phyloP scores from a whole-genome alignment of 495 filamentous ascomycete genomes.

The Margaritispora aquatica region DNA sequence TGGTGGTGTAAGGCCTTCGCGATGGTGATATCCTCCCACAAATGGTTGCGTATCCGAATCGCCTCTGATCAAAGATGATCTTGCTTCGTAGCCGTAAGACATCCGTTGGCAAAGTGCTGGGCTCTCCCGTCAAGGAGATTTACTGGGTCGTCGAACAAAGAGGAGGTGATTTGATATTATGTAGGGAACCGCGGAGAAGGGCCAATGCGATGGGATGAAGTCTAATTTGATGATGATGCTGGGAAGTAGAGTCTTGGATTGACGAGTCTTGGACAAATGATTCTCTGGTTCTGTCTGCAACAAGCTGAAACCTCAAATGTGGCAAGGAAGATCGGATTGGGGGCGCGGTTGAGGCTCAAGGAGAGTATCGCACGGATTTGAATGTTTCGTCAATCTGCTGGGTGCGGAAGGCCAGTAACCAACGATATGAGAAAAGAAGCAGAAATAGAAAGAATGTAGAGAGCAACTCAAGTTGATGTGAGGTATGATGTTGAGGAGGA shows the following conservation, averaged over 20 bases:
- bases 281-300: slow-evolving; percentile 17
- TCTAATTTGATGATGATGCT: slow-evolving; percentile 11
- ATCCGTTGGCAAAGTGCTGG: slow-evolving; percentile 21
- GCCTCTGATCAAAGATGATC: slow-evolving; percentile 18
- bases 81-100: slow-evolving; percentile 26
- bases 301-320: slow-evolving; percentile 1
- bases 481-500: neutral
- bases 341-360: neutral
- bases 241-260: slow-evolving; percentile 9
- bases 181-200: neutral
- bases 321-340: slow-evolving; percentile 7
- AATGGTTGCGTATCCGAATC: slow-evolving; percentile 29
- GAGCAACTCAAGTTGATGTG: too few relatives aligned
- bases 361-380: neutral
- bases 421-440: neutral
- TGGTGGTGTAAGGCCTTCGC: slow-evolving; percentile 44
- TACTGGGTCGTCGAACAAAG: neutral
- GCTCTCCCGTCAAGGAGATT: slow-evolving; percentile 18
- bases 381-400: neutral
- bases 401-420: neutral
- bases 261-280: neutral
- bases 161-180: neutral
- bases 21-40: slow-evolving; percentile 46
- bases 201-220: slow-evolving; percentile 10
- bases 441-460: neutral